Evolutionary conservation across 2,329 filamentous ascomycete species (phyloP).

Genomic region (Fusarium virguliforme): DNA sequence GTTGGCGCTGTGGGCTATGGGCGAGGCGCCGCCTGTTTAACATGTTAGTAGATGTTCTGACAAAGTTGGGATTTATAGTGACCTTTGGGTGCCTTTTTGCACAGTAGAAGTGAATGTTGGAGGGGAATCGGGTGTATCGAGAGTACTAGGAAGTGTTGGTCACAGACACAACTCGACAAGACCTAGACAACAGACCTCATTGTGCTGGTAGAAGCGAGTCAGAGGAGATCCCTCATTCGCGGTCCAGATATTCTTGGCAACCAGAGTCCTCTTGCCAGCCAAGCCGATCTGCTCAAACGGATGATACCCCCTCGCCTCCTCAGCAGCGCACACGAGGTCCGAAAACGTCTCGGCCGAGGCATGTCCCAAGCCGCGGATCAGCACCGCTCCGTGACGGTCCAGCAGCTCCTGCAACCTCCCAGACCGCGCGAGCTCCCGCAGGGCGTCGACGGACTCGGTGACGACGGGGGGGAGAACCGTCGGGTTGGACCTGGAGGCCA

Average conservation of each 20-base stretch:
- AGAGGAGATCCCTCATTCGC: conserved; percentile 33
- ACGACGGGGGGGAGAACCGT: conserved; percentile 14
- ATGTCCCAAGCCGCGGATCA: conserved; percentile 29
- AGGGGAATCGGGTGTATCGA: conserved; percentile 34
- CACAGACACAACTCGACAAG: neutral
- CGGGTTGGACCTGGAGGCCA: conserved; percentile 15
- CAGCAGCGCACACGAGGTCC: conserved; percentile 19
- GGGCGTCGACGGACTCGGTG: neutral
- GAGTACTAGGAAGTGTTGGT: conserved; percentile 18
- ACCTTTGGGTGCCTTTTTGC: conserved; percentile 38
- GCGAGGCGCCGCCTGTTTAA: conserved; percentile 20
- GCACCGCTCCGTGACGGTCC: conserved; percentile 24
- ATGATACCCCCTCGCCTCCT: conserved; percentile 27
- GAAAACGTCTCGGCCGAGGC: conserved; percentile 35
- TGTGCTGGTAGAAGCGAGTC: conserved; percentile 37
- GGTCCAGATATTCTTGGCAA: conserved; percentile 30
- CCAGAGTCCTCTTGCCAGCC: conserved; percentile 27
- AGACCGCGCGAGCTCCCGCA: conserved; percentile 19
- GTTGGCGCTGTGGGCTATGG: conserved; percentile 33
- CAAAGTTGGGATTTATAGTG: neutral
- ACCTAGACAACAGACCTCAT: conserved; percentile 14
- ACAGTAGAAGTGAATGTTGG: conserved; percentile 39
- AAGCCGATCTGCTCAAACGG: conserved; percentile 35
- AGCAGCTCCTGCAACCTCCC: conserved; percentile 25
- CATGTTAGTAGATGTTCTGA: neutral